Base-by-base conservation (phyloP, 495 filamentous ascomycete species). In the Penicillium malachiteum region DNA sequence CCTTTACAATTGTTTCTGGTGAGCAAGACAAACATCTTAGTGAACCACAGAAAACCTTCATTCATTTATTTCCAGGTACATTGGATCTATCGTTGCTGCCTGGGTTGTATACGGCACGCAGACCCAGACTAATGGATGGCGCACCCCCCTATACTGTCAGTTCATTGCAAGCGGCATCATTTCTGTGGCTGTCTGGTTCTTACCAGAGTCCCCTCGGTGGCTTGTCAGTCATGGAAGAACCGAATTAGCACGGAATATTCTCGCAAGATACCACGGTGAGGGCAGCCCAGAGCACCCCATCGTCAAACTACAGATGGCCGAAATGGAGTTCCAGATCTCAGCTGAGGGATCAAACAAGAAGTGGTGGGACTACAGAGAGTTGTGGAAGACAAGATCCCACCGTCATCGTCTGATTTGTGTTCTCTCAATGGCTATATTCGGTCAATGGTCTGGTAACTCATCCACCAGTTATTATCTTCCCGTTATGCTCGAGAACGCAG, bases 161-260 rank as follows among this genome's bases (percentile, higher is more conserved):
- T 69, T 83, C 31, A 64, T 77, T 14, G 82, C 83, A 5, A 40
- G 50, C 17, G 17, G 85, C 34, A 7, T 41, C 6, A 71, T 87
- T 5, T 78, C 81, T 17, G 57, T 71, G 30, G 86, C 86, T 40
- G 87, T 88, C 70, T 87, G 86, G 63, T 75, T 90, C 83, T 21
- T 59, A n/a, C 87, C 87, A 3, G 89, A 86, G 73, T 88, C 85
- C 1, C 87, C 87, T 1, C 79, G 87, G 60, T 87, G 85, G 86
- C 73, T 90, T 1, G 68, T 84, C 16, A 81, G 87, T 56, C 83
- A 87, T 56, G 71, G 75, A 33, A 84, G 86, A 37, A 83, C 87
- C 58, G 75, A 74, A 0, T 85, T 89, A 64, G 85, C 84, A 2
- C 41, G 51, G 7, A 52, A 55, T 33, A 33, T 59, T 1, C 9